Evolutionary conservation across 768 basidiomycete species (phyloP).

Genomic region (Psilocybe subaeruginosa): DNA sequence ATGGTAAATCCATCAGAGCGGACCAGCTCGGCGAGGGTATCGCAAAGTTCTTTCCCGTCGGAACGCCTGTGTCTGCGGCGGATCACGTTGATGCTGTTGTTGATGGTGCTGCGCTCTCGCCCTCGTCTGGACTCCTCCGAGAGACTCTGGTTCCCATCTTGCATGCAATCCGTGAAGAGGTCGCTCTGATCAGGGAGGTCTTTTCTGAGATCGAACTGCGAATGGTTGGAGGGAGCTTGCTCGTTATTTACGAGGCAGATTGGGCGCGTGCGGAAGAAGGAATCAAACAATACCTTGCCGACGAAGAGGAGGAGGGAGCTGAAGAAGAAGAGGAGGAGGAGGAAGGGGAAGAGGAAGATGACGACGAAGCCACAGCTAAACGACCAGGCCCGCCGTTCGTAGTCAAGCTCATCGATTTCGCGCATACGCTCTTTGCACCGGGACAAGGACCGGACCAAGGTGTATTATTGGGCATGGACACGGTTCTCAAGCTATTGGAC

Average conservation of each 20-base stretch:
- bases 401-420: slow-evolving; percentile 92
- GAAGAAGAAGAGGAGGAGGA: slow-evolving; percentile 34
- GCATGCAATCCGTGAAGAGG: slow-evolving; percentile 50
- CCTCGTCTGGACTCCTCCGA: slow-evolving; percentile 56
- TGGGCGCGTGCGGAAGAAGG: slow-evolving; percentile 45
- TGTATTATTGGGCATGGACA: slow-evolving; percentile 74
- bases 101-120: not conserved
- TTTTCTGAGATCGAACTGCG: slow-evolving; percentile 65
- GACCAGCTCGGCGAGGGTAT: slow-evolving; percentile 79
- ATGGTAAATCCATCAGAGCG: slow-evolving; percentile 75
- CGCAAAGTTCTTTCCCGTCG: slow-evolving; percentile 75
- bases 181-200: slow-evolving; percentile 38
- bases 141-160: slow-evolving; percentile 61
- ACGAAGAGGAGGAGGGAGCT: slow-evolving; percentile 31
- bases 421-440: slow-evolving; percentile 72
- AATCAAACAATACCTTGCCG: slow-evolving; percentile 34
- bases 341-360: slow-evolving; percentile 35
- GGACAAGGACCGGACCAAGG: slow-evolving; percentile 82
- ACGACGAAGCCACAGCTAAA: slow-evolving; percentile 36
- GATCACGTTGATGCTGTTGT: not conserved
- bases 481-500: slow-evolving; percentile 61
- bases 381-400: slow-evolving; percentile 54
- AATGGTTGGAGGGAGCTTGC: slow-evolving; percentile 80
- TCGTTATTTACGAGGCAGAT: slow-evolving; percentile 75
- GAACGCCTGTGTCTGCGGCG: slow-evolving; percentile 1